phyloP scores from a whole-genome alignment of 73 alveolate genomes.

The Stentor roeselii region DNA sequence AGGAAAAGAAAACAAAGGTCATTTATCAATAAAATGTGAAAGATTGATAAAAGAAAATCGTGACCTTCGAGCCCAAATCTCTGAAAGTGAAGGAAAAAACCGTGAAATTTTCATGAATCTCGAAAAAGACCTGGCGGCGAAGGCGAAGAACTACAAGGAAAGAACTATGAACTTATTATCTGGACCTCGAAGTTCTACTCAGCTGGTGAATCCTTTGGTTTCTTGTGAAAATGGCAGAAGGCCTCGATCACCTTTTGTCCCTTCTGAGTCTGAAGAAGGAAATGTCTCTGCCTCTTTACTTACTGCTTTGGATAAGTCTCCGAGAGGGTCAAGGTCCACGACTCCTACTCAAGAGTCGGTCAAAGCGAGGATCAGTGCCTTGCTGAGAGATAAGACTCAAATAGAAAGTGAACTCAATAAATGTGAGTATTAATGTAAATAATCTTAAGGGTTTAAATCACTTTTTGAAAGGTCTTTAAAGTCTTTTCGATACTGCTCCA shows the following conservation, averaged over 20 bases:
- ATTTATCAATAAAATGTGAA: background rate
- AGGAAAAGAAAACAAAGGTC: background rate
- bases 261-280: background rate
- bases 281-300: background rate
- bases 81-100: slow-evolving; percentile 8
- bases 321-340: background rate
- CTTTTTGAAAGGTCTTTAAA: too few relatives aligned
- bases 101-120: background rate
- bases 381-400: background rate
- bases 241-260: background rate
- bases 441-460: too few relatives aligned
- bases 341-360: background rate
- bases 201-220: background rate
- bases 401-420: background rate
- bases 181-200: background rate
- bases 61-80: background rate
- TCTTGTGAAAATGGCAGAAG: background rate
- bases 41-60: background rate
- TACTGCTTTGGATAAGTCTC: background rate
- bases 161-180: background rate
- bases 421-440: background rate
- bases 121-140: background rate
- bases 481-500: too few relatives aligned
- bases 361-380: background rate
- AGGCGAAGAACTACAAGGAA: slow-evolving; percentile 17